phyloP scores from a whole-genome alignment of 2,329 filamentous ascomycete species.

The Diaporthe sp. region DNA sequence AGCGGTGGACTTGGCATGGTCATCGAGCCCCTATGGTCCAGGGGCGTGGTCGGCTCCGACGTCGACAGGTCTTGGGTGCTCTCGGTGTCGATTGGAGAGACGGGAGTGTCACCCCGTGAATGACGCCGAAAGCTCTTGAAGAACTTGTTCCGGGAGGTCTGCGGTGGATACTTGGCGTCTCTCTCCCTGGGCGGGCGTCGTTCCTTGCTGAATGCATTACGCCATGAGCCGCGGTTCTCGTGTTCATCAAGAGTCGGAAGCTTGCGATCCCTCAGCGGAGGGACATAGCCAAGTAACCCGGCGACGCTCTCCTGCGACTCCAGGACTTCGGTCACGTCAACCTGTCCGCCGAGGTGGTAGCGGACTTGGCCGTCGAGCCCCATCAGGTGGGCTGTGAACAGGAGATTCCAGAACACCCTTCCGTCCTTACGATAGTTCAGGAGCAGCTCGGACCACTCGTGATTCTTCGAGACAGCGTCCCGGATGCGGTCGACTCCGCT shows the following conservation, averaged over 20 bases:
- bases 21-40: slow-evolving; percentile 5
- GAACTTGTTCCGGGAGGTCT: slow-evolving; percentile 32
- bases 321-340: slow-evolving; percentile 36
- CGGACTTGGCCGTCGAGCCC: neutral
- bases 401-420: slow-evolving; percentile 32
- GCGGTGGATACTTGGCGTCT: slow-evolving; percentile 31
- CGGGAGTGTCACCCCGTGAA: neutral
- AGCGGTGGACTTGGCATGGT: neutral
- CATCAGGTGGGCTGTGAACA: slow-evolving; percentile 30
- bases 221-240: slow-evolving; percentile 14
- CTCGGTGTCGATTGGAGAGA: slow-evolving; percentile 9
- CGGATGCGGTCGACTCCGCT: slow-evolving; percentile 36
- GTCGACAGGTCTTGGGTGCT: neutral
- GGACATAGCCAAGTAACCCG: neutral
- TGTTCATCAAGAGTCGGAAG: neutral
- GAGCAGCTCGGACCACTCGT: slow-evolving; percentile 35
- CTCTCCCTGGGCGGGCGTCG: neutral
- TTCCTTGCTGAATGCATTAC: neutral
- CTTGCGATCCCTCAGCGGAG: slow-evolving; percentile 2
- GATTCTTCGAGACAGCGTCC: slow-evolving; percentile 12
- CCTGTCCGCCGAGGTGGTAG: slow-evolving; percentile 34
- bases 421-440: slow-evolving; percentile 33
- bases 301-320: slow-evolving; percentile 28
- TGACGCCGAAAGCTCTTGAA: slow-evolving; percentile 29
- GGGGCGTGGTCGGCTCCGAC: slow-evolving; percentile 32